phyloP scores from a whole-genome alignment of 352 stramenopile species.

The Phytopythium delawarense region DNA sequence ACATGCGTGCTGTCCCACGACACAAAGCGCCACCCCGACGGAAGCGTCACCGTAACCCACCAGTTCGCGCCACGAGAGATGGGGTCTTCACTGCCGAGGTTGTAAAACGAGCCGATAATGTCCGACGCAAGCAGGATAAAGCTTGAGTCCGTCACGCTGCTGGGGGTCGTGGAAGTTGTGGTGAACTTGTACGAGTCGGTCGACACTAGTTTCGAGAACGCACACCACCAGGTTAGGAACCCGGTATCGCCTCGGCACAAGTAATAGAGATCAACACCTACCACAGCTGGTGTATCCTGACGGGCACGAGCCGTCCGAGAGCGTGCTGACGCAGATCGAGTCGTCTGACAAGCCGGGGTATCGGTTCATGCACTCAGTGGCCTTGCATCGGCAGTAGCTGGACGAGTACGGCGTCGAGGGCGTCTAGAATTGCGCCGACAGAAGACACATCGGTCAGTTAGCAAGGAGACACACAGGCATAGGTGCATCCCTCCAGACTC shows the following conservation, averaged over 20 bases:
- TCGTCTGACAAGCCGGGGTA: slow-evolving; percentile 37
- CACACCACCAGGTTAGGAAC: not conserved
- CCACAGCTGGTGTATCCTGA: slow-evolving; percentile 56
- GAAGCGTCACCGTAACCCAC: slow-evolving; percentile 71
- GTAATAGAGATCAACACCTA: slow-evolving; percentile 3
- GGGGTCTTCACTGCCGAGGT: slow-evolving; percentile 52
- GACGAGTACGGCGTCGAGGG: slow-evolving; percentile 41
- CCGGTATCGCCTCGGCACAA: not conserved
- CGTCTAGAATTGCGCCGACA: not conserved
- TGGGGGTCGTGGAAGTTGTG: slow-evolving; percentile 47
- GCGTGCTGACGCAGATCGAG: slow-evolving; percentile 42
- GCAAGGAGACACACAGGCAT: not conserved
- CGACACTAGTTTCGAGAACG: slow-evolving; percentile 23
- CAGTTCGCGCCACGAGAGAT: slow-evolving; percentile 43
- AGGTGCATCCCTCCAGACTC: too few species aligned
- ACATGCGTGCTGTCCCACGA: slow-evolving; percentile 53
- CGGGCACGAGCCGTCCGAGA: slow-evolving; percentile 46
- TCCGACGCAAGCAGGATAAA: slow-evolving; percentile 74
- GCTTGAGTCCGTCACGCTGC: slow-evolving; percentile 55
- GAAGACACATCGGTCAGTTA: not conserved
- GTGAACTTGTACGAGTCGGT: slow-evolving; percentile 73
- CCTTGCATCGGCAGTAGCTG: slow-evolving; percentile 63
- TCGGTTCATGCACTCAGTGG: slow-evolving; percentile 66
- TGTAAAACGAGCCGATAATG: slow-evolving; percentile 68
- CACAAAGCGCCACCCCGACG: slow-evolving; percentile 64